Evolutionary conservation across 176 grass and related monocot genomes (phyloP).

Genomic region (Avena eriantha): DNA sequence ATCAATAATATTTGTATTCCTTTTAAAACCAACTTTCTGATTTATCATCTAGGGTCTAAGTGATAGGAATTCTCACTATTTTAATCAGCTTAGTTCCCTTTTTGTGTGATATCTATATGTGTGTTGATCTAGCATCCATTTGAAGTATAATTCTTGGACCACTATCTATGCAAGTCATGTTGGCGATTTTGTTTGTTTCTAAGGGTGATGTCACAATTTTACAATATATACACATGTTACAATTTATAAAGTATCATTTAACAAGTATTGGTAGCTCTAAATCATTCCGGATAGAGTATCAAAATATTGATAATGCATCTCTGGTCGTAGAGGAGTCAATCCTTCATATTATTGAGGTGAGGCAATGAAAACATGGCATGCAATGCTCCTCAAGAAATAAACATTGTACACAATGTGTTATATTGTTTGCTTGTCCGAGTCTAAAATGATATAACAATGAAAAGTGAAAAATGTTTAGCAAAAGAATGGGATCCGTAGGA

Average conservation of each 20-base stretch:
- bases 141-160: background rate
- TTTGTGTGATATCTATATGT: background rate
- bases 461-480: background rate
- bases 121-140: background rate
- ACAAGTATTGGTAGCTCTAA: background rate
- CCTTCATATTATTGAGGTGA: too few relatives aligned
- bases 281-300: background rate
- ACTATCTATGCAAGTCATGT: background rate
- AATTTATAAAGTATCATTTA: background rate
- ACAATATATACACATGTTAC: background rate
- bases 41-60: background rate
- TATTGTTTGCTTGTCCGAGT: background rate
- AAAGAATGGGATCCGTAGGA: background rate
- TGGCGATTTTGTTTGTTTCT: background rate
- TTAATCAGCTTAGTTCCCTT: background rate
- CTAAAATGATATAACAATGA: background rate
- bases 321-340: background rate
- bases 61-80: background rate
- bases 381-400: background rate
- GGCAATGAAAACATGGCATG: background rate
- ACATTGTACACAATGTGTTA: background rate
- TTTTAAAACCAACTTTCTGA: background rate
- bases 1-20: background rate
- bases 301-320: background rate
- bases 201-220: background rate